A percentile compares a stretch with the other conserved stretches of the same genome.
Conservation (phyloP, 805 yeast genomes). For the Teunomyces tritomae region DNA sequence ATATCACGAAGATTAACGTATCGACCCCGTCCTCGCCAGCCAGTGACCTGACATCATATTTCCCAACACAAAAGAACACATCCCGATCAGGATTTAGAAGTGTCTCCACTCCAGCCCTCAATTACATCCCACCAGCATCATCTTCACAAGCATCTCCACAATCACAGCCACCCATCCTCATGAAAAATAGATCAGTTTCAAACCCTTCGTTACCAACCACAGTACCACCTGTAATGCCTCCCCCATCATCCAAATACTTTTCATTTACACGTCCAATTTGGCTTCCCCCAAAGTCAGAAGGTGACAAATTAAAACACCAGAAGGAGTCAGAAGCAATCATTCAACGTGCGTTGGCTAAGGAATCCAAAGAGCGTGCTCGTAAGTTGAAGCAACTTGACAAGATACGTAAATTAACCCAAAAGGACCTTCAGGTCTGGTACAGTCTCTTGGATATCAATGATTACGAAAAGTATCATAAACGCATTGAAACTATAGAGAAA, state of each 20-base stretch:
- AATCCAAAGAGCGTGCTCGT: conserved; percentile 28
- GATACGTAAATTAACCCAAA: conserved; percentile 30
- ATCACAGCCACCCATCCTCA: background rate
- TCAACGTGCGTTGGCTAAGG: conserved; percentile 38
- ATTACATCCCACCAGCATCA: background rate
- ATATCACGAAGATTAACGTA: conserved; percentile 14
- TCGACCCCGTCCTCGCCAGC: conserved; percentile 7
- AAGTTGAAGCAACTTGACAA: conserved; percentile 30
- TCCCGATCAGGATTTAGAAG: conserved; percentile 1
- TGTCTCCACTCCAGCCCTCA: conserved; percentile 3
- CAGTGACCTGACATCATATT: background rate
- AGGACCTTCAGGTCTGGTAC: conserved; percentile 30
- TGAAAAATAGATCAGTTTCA: conserved; percentile 5
- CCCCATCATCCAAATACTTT: conserved; percentile 15
- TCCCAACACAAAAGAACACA: conserved; percentile 4
- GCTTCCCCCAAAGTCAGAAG: conserved; percentile 61
- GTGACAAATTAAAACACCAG: conserved; percentile 54
- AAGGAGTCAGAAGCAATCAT: conserved; percentile 49
- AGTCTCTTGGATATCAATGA: conserved; percentile 7
- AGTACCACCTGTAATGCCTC: background rate
- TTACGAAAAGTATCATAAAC: conserved; percentile 7
- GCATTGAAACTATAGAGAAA: conserved; percentile 9
- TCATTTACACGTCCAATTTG: conserved; percentile 60
- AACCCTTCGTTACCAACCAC: conserved; percentile 4
- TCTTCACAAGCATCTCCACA: background rate